A percentile compares a stretch with the other conserved stretches of the same genome.
phyloP scores from a whole-genome alignment of 257 asterid species.

The Solanum chaucha region DNA sequence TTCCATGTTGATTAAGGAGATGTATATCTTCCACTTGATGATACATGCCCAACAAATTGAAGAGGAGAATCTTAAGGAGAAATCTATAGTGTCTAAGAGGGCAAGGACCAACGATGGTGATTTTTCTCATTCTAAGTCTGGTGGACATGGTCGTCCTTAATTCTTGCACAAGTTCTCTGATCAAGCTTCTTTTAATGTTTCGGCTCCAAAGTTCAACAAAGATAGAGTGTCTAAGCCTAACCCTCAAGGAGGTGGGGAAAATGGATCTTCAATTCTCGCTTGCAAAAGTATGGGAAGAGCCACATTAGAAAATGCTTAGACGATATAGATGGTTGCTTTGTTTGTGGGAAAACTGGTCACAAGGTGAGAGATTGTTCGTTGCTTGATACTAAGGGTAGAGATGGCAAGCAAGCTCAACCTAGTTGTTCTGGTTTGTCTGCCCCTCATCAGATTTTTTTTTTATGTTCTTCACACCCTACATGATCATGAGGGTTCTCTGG shows the following conservation, averaged over 20 bases:
- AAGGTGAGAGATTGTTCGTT: neutral
- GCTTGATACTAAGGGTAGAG: neutral
- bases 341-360: neutral
- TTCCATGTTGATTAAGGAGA: neutral
- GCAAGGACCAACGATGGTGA: neutral
- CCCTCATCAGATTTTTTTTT: neutral
- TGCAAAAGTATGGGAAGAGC: neutral
- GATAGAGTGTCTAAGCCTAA: neutral
- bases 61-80: neutral
- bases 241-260: neutral
- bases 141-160: neutral
- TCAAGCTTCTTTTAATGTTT: too few relatives aligned
- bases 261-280: neutral
- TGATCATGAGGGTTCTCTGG: neutral
- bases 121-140: neutral
- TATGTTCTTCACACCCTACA: neutral
- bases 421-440: neutral
- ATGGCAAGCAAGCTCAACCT: neutral
- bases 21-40: neutral
- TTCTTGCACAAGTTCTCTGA: neutral
- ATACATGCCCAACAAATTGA: neutral
- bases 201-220: neutral
- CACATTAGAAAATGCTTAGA: neutral
- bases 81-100: neutral
- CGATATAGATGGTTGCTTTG: neutral